Conservation (phyloP, 768 basidiomycete species). For the Lactarius akahatsu region DNA sequence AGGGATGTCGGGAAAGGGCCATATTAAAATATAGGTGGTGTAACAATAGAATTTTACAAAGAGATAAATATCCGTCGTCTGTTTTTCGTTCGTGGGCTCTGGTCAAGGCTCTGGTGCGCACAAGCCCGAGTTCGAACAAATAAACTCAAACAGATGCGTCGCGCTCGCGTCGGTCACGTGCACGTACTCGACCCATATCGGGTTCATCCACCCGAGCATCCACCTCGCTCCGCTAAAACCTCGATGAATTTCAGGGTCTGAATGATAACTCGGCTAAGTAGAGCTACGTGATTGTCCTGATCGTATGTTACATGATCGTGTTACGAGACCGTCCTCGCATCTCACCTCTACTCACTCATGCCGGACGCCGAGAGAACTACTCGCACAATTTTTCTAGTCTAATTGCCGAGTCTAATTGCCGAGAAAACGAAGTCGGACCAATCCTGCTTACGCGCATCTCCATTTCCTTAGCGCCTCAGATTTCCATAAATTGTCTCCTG, state of each 20-base stretch:
- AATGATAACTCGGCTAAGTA: too few relatives aligned
- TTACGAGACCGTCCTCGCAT: too few relatives aligned
- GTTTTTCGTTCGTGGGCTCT: background rate
- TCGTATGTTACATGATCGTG: too few relatives aligned
- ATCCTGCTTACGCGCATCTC: background rate
- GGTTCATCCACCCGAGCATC: background rate
- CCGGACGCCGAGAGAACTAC: too few relatives aligned
- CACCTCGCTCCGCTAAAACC: background rate
- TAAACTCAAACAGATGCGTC: constrained; percentile 26
- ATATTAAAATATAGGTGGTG: constrained; percentile 5
- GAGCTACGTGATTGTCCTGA: too few relatives aligned
- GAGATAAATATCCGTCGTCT: constrained; percentile 5
- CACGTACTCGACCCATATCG: background rate
- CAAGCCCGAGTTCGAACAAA: background rate
- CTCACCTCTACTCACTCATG: background rate
- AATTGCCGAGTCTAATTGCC: background rate
- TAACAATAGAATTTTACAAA: constrained; percentile 15
- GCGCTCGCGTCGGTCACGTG: constrained; percentile 18
- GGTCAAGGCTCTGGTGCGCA: background rate
- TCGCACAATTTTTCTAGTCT: too few relatives aligned
- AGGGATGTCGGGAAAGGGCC: constrained; percentile 6
- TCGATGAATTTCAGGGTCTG: background rate
- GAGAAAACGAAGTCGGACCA: background rate
- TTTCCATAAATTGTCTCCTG: background rate
- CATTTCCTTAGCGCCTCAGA: background rate